A percentile compares a stretch with the other conserved stretches of the same genome.
Evolutionary conservation across 1,284 basidiomycete genomes (phyloP).

Genomic region (Trametes sp.): DNA sequence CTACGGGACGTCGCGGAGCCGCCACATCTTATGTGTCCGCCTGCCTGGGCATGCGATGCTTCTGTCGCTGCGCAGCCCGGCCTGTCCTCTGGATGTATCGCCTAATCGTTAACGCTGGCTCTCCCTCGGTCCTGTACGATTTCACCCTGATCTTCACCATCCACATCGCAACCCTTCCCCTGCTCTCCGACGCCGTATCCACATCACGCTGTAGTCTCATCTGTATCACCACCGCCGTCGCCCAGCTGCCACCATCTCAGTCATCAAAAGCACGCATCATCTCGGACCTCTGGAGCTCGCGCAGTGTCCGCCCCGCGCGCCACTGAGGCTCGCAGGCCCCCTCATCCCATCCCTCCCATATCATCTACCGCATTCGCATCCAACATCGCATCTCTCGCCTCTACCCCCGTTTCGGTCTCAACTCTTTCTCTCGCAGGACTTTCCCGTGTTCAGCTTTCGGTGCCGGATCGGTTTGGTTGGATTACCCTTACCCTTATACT

Average conservation of each 20-base stretch:
- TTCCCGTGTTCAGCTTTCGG: constrained; percentile 24
- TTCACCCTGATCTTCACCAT: constrained; percentile 5
- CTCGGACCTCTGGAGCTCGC: constrained; percentile 8
- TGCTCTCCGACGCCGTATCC: constrained; percentile 6
- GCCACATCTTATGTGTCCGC: constrained; percentile 13
- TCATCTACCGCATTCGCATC: constrained; percentile 18
- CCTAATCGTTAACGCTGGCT: constrained; percentile 10
- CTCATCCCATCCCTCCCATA: constrained; percentile 12
- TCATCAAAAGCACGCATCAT: constrained; percentile 30
- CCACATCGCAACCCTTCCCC: background rate
- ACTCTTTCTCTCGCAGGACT: constrained; percentile 20
- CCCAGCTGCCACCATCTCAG: constrained; percentile 25
- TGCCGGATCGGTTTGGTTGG: constrained; percentile 29
- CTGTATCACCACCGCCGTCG: constrained; percentile 26
- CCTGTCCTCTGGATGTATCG: constrained; percentile 23
- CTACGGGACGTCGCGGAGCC: constrained; percentile 8
- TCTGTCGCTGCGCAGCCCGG: background rate
- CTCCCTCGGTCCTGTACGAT: constrained; percentile 23
- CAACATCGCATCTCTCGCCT: constrained; percentile 20
- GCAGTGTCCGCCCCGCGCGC: constrained; percentile 13
- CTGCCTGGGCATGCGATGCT: background rate
- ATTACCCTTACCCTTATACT: constrained; percentile 6
- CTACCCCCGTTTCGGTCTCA: background rate
- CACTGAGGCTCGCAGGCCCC: constrained; percentile 13
- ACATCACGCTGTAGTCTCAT: constrained; percentile 23